Base-by-base conservation (phyloP, 2,329 filamentous ascomycete genomes). In the Fusarium chaquense region DNA sequence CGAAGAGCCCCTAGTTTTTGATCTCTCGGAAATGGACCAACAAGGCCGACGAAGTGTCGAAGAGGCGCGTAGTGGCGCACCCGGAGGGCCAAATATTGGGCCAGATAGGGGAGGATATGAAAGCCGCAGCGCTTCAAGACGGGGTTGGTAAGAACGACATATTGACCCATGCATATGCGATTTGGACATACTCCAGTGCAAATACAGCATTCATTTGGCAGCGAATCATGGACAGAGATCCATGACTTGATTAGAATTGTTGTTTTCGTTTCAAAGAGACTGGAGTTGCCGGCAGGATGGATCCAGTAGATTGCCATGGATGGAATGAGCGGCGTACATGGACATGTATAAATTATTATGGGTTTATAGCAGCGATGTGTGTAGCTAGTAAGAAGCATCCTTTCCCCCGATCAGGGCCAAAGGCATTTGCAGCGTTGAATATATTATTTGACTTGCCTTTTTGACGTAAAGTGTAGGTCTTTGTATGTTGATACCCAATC, bases 1-100 rank as follows among this genome's bases (percentile, higher is more conserved):
- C 63, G 91, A 92, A 57, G 91, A 93, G 73, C 89, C 89, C 1
- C 78, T 93, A 12, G 83, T 93, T 12, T 93, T 93, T 77, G 89
- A 91, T 67, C 88, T 93, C 83, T 91, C 89, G 36, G 91, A 93
- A 77, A 86, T 92, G 75, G 89, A 89, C 70, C 82, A 86, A 20
- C 84, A 85, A 58, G 84, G 85, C 45, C 82, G 88, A 65, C 83
- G 86, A 66, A 90, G 87, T 70, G 76, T 90, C 10, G 88, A 90
- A 69, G 88, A 90, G 65, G 80, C 78, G 2, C 77, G 81, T 44
- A 78, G 81, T 5, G 78, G 79, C 30, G 76, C 77, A 24, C 80
- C 80, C 60, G 78, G 81, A 22, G 47, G 50, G 11, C 28, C 68
- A 20, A 45, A 44, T 16, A 44, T 62, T 53, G 84, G 80, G 20